These are phyloP conservation scores for Xylaria sp. DNA, from an alignment of 2,329 filamentous ascomycete species.

Conservation along the genomic window DNA sequence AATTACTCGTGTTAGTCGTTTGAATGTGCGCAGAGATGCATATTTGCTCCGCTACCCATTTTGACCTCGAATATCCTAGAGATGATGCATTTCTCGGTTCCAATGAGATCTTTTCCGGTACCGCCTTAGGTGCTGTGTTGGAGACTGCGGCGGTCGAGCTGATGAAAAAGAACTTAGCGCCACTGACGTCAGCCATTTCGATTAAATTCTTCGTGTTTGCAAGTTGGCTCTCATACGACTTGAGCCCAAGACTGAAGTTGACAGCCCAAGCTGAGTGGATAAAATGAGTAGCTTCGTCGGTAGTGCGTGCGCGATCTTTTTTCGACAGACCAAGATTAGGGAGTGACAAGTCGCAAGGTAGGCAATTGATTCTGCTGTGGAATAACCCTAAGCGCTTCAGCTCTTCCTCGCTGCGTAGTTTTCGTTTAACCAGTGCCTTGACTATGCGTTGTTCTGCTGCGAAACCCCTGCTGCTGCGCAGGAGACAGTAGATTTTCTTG, in stretches of 20 bases:
- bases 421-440: conserved; percentile 48
- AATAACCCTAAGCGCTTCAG: conserved; percentile 33
- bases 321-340: conserved; percentile 53
- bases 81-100: conserved; percentile 51
- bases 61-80: conserved; percentile 61
- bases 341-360: conserved; percentile 55
- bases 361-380: conserved; percentile 50
- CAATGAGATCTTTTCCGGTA: conserved; percentile 49
- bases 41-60: conserved; percentile 64
- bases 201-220: conserved; percentile 55
- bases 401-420: conserved; percentile 11
- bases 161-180: conserved; percentile 35
- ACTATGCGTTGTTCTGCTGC: conserved; percentile 51
- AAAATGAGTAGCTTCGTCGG: conserved; percentile 53
- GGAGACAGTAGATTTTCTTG: conserved; percentile 59
- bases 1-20: neutral
- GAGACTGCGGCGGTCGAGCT: conserved; percentile 36
- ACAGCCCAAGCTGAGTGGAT: conserved; percentile 70
- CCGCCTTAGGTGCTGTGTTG: conserved; percentile 22
- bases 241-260: conserved; percentile 64
- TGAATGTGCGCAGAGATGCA: conserved; percentile 48
- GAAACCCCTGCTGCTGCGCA: conserved; percentile 52
- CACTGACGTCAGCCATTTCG: conserved; percentile 43
- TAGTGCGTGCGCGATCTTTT: conserved; percentile 48
- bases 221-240: conserved; percentile 60